These are phyloP conservation scores for Leccinum variicolor DNA, from an alignment of 768 basidiomycete genomes.

Conservation along the genomic window DNA sequence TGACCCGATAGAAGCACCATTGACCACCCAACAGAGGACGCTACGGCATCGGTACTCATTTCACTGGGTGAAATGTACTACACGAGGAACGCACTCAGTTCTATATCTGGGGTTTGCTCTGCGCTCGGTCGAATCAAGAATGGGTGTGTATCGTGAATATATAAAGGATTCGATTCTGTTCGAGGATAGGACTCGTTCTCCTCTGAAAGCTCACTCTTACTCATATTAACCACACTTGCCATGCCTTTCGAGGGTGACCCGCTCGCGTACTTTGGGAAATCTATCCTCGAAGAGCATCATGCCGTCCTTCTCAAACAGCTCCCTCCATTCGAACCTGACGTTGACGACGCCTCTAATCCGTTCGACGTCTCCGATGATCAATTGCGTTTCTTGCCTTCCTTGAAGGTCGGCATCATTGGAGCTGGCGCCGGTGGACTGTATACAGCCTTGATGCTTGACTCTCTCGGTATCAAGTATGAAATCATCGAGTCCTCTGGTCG, in stretches of 20 bases:
- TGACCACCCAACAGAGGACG: not conserved
- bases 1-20: not conserved
- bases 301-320: slow-evolving; percentile 3
- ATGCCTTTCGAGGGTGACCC: slow-evolving; percentile 19
- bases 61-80: not conserved
- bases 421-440: slow-evolving; percentile 35
- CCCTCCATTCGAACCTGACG: not conserved
- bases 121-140: not conserved
- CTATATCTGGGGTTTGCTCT: not conserved
- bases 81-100: not conserved
- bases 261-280: slow-evolving; percentile 13
- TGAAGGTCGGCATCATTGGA: slow-evolving; percentile 19
- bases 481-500: slow-evolving; percentile 43
- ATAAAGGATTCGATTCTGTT: not conserved
- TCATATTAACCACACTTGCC: not conserved
- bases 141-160: not conserved
- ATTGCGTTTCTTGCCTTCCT: not conserved
- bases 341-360: not conserved
- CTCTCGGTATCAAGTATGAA: slow-evolving; percentile 39
- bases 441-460: slow-evolving; percentile 43
- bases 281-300: slow-evolving; percentile 14
- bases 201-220: not conserved
- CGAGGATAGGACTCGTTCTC: not conserved
- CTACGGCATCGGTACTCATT: not conserved
- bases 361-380: not conserved